These are phyloP conservation scores for Powellomyces hirtus DNA, from an alignment of 192 early-diverging fungal species.

Conservation along the genomic window DNA sequence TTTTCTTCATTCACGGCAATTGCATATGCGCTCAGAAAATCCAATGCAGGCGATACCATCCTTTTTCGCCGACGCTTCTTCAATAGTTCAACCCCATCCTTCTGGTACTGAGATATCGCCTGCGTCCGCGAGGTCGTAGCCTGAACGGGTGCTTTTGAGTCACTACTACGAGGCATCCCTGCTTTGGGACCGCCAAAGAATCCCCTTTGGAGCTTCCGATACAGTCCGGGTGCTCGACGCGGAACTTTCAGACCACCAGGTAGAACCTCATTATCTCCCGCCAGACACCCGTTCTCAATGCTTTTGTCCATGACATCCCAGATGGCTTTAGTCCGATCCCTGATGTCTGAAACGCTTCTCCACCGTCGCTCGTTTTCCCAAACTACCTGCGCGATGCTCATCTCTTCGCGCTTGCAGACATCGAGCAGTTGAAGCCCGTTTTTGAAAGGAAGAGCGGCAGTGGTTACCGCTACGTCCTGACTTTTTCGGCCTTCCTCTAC, in stretches of 20 bases:
- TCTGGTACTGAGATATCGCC: conserved; percentile 30
- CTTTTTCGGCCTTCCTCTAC: conserved; percentile 18
- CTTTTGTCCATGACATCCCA: conserved; percentile 93
- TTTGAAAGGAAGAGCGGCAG: conserved; percentile 79
- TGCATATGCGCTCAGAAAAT: conserved; percentile 90
- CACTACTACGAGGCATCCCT: neutral
- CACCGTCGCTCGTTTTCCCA: conserved; percentile 92
- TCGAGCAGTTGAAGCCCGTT: conserved; percentile 75
- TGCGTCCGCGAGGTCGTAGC: neutral
- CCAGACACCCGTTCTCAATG: conserved; percentile 46
- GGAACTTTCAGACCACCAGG: conserved; percentile 80
- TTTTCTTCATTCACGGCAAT: conserved; percentile 90
- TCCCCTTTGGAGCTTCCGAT: conserved; percentile 81
- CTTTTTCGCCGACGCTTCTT: conserved; percentile 39
- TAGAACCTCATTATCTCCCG: conserved; percentile 49
- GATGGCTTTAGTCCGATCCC: conserved; percentile 68
- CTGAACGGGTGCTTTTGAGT: neutral
- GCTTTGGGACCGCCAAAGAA: neutral
- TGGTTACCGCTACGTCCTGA: conserved; percentile 51
- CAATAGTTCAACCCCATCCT: conserved; percentile 14
- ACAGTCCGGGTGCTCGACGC: conserved; percentile 82
- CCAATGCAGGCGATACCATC: conserved; percentile 74
- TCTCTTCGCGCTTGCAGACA: conserved; percentile 75
- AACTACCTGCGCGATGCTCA: conserved; percentile 95
- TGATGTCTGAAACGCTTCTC: conserved; percentile 79